These are phyloP conservation scores for Misopates orontium DNA, from an alignment of 257 asterid genomes.

Conservation along the genomic window DNA sequence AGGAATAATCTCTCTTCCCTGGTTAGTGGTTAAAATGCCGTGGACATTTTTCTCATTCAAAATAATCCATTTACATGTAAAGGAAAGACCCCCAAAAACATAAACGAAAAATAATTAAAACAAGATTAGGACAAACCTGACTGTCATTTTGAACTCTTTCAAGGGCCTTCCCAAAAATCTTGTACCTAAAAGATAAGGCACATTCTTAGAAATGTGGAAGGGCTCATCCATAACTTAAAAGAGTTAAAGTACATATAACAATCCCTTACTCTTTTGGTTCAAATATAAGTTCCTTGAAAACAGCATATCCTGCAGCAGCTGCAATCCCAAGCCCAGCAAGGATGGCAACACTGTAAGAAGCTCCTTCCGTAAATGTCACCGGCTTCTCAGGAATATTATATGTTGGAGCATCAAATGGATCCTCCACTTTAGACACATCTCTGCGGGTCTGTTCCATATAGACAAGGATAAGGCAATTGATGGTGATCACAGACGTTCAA, in stretches of 20 bases:
- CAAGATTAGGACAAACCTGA: constrained; percentile 43
- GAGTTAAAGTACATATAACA: background rate
- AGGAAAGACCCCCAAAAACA: background rate
- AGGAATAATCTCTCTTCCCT: too few species aligned
- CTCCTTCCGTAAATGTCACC: constrained; percentile 63
- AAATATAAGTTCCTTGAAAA: constrained; percentile 58
- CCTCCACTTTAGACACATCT: constrained; percentile 52
- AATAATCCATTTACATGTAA: too few species aligned
- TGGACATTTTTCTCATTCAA: too few species aligned
- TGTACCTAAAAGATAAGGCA: constrained; percentile 37
- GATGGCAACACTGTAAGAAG: constrained; percentile 54
- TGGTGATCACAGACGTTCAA: background rate
- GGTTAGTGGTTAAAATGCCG: too few species aligned
- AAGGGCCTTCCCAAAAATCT: constrained; percentile 60
- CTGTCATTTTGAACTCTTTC: constrained; percentile 59
- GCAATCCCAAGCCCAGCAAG: constrained; percentile 67
- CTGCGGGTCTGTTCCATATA: constrained; percentile 36
- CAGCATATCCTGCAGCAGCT: constrained; percentile 62
- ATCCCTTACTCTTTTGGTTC: constrained; percentile 59
- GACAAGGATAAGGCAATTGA: constrained; percentile 9
- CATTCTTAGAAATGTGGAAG: background rate
- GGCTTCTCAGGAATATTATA: constrained; percentile 67
- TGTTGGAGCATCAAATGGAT: constrained; percentile 68
- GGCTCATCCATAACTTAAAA: background rate
- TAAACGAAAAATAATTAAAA: background rate